These are phyloP conservation scores for Leptographium flavum DNA, from an alignment of 2,329 filamentous ascomycete genomes.

Conservation along the genomic window DNA sequence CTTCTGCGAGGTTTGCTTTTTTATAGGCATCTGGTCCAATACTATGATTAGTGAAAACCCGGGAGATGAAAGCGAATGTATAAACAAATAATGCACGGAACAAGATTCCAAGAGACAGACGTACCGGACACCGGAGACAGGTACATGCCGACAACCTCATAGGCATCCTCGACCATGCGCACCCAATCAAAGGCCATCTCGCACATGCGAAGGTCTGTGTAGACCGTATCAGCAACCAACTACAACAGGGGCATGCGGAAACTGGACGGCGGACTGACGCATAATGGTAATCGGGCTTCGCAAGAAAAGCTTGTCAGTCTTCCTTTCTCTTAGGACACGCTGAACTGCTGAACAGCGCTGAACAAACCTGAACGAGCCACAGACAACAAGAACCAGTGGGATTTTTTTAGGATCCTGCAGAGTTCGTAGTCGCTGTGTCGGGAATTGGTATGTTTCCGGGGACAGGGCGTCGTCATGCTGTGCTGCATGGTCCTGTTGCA, in stretches of 20 bases:
- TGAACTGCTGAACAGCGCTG: background rate
- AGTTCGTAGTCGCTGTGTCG: slow-evolving; percentile 8
- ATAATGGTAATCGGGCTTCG: slow-evolving; percentile 15
- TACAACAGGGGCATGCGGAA: background rate
- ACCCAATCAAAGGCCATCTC: slow-evolving; percentile 24
- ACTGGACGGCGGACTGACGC: slow-evolving; percentile 9
- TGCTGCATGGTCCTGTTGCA: background rate
- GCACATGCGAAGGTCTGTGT: slow-evolving; percentile 21
- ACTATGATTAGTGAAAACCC: background rate
- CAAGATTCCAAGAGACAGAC: background rate
- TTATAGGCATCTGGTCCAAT: slow-evolving; percentile 41
- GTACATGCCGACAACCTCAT: slow-evolving; percentile 78
- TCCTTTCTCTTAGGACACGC: background rate
- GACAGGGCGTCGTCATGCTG: background rate
- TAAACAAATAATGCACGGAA: background rate
- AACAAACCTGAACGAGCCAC: slow-evolving; percentile 20
- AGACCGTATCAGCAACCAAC: slow-evolving; percentile 9
- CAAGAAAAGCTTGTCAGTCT: background rate
- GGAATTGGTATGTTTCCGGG: slow-evolving; percentile 7
- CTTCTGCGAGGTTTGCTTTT: slow-evolving; percentile 56
- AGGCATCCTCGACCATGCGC: slow-evolving; percentile 28
- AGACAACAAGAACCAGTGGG: slow-evolving; percentile 21
- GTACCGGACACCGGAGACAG: slow-evolving; percentile 46
- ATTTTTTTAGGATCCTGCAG: slow-evolving; percentile 13
- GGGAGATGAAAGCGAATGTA: background rate